Evolutionary conservation across 176 grass and related monocot genomes (phyloP), one percentile per base, ranked within the genome.

Genomic region (Carex scoparia): DNA sequence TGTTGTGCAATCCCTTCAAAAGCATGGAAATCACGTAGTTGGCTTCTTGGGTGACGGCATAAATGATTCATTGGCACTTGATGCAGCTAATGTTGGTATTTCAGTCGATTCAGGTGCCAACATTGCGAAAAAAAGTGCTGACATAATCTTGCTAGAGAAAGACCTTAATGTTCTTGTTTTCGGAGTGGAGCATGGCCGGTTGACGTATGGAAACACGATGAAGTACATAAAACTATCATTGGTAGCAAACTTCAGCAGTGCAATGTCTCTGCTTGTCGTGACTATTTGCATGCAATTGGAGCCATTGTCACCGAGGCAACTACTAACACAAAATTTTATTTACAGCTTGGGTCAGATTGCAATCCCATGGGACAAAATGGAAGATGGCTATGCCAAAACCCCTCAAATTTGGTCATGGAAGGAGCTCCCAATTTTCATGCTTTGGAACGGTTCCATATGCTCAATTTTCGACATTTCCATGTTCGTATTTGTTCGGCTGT

Each of bases 201-300:
- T 78, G 65, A 89, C 88, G 5, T 83, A 89, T 75, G 88, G 84
- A 66, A 89, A 89, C 69, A 89, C 88, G 27, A 89, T 86, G 84
- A 89, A 89, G 59, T 89, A 89, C 67, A 86, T 89, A 86, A 89
- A 89, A 77, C 30, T 89, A 67, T 83, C 88, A 10, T 78, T 89
- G 48, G 64, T 89, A 65, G 84, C 88, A 66, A 85, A 89, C 60
- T 89, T 42, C 40, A 72, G 78, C 23, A 83, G 79, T 49, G 56
- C 68, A 28, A 28, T 86, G 46, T 89, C 88, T 0, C 57, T 89
- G 46, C 32, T 89, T n/a, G 67, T 89, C 19, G 88, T 44, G 10
- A 89, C 67, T 44, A n/a, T 86, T 37, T 51, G 86, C 64, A 31
- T 89, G 28, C 67, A 77, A 54, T 77, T 77, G 33, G 88, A 78